Evolutionary conservation across 2,329 filamentous ascomycete species (phyloP).

Genomic region (Cyanodermella asteris): DNA sequence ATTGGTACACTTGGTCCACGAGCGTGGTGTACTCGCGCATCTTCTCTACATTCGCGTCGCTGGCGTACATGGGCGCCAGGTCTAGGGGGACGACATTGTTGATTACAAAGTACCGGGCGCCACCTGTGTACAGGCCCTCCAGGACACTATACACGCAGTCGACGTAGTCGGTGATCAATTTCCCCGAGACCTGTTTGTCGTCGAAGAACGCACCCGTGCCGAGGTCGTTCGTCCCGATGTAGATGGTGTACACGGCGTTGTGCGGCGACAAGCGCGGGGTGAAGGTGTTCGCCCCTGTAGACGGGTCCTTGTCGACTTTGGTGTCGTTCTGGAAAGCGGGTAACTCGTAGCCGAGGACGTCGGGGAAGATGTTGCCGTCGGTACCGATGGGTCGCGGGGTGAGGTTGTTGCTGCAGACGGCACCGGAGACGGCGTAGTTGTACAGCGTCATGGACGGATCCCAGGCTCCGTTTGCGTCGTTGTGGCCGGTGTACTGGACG

Average conservation of each 20-base stretch:
- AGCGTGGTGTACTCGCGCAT: slow-evolving; percentile 30
- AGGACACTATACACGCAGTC: slow-evolving; percentile 46
- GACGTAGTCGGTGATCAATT: slow-evolving; percentile 41
- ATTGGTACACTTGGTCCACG: slow-evolving; percentile 29
- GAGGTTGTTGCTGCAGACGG: slow-evolving; percentile 49
- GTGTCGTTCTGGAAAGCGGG: slow-evolving; percentile 32
- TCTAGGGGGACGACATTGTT: slow-evolving; percentile 48
- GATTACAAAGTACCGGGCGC: slow-evolving; percentile 49
- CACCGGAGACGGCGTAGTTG: slow-evolving; percentile 53
- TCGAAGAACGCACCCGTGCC: slow-evolving; percentile 43
- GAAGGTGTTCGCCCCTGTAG: slow-evolving; percentile 6
- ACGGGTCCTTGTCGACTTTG: slow-evolving; percentile 4
- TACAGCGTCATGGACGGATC: slow-evolving; percentile 18
- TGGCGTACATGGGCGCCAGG: slow-evolving; percentile 43
- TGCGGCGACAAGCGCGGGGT: slow-evolving; percentile 6
- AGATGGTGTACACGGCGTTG: slow-evolving; percentile 44
- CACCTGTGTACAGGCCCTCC: slow-evolving; percentile 39
- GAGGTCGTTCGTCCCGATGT: slow-evolving; percentile 67
- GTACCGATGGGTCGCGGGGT: slow-evolving; percentile 30
- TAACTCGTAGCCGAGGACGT: slow-evolving; percentile 39
- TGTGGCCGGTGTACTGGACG: slow-evolving; percentile 33
- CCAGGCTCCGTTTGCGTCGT: slow-evolving; percentile 19
- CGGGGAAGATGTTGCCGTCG: slow-evolving; percentile 37
- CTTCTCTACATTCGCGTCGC: slow-evolving; percentile 22
- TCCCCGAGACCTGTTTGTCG: slow-evolving; percentile 36